phyloP scores from a whole-genome alignment of 768 basidiomycete species.

The Kwoniella bestiolae region DNA sequence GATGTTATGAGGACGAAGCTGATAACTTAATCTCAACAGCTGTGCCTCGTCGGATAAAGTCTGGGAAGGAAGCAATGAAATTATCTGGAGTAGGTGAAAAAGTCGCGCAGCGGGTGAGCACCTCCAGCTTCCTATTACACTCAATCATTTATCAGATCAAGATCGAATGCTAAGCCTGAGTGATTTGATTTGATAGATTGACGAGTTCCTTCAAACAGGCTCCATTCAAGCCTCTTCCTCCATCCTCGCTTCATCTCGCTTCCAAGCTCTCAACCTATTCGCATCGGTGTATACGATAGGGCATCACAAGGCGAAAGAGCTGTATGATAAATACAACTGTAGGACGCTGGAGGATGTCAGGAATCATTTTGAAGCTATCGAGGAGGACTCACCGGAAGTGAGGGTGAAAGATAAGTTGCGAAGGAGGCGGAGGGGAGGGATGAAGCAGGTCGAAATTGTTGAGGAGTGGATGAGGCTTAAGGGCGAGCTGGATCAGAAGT shows the following conservation, averaged over 20 bases:
- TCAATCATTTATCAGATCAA: neutral
- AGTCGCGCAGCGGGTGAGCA: conserved; percentile 52
- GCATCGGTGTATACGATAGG: conserved; percentile 56
- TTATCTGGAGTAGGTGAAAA: conserved; percentile 51
- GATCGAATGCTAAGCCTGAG: neutral
- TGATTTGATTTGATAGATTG: conserved; percentile 40
- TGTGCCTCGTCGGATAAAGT: conserved; percentile 47
- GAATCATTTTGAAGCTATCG: conserved; percentile 58
- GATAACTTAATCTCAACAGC: conserved; percentile 25
- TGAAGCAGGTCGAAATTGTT: conserved; percentile 55
- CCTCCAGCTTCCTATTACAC: neutral
- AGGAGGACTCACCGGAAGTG: conserved; percentile 56
- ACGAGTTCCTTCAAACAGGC: conserved; percentile 52
- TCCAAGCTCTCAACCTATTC: conserved; percentile 44
- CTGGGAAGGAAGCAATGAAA: conserved; percentile 51
- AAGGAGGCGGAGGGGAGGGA: conserved; percentile 48
- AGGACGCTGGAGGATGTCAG: conserved; percentile 65
- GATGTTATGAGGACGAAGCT: neutral
- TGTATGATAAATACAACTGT: conserved; percentile 53
- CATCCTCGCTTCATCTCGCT: conserved; percentile 46
- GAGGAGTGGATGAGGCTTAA: conserved; percentile 54
- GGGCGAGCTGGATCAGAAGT: conserved; percentile 55
- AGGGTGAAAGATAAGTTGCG: conserved; percentile 62
- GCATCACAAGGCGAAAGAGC: conserved; percentile 46
- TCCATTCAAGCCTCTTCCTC: conserved; percentile 42